Evolutionary conservation across 164 flowering plant genomes (phyloP), one percentile per base, ranked within the genome.

Genomic region (Brasenia schreberi): DNA sequence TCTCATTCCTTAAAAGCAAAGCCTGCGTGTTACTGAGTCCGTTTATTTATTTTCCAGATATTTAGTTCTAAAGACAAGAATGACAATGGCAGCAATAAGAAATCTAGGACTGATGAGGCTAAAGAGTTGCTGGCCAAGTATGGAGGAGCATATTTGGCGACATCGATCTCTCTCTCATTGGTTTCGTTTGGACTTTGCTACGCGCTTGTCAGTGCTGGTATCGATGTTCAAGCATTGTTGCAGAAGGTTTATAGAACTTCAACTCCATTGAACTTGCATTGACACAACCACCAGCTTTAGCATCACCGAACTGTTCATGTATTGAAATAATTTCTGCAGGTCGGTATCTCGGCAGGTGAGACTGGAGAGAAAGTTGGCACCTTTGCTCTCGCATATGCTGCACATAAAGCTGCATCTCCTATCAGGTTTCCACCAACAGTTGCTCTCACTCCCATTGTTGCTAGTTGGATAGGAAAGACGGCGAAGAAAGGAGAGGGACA

Each of bases 371-470:
- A 87, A 71, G 96, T 94, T 3, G 99, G 99, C 49, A 91, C 96
- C 14, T 88, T 94, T 75, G 97, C 99, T 7, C 76, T 91, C 71
- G 99, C 99, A 43, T 94, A 94, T 79, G 97, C 99, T 62, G 99
- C 99, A 43, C 99, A 94, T 74, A 94, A 94, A 72, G 99, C 97
- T 71, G 97, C 99, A 60, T 94, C 99, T 61, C 99, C 97, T 0
- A 91, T 94, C 53, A 83, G 99, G 78, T 94, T 94, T 78, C 97
- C 97, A 19, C 99, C 99, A 0, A 94, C 97, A 1, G 97, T 94
- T 6, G 98, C 97, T 63, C 89, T 90, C 18, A 93, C 96, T 52
- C 97, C 98, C 61, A 79, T 93, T 63, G 97, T 90, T 66, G 96
- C 96, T 6, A 43, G 84, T 73, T 90, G 96, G 98, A 90, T 93